These are phyloP conservation scores for Dianthus caryophyllus DNA, from an alignment of 148 eudicot genomes.

Conservation along the genomic window DNA sequence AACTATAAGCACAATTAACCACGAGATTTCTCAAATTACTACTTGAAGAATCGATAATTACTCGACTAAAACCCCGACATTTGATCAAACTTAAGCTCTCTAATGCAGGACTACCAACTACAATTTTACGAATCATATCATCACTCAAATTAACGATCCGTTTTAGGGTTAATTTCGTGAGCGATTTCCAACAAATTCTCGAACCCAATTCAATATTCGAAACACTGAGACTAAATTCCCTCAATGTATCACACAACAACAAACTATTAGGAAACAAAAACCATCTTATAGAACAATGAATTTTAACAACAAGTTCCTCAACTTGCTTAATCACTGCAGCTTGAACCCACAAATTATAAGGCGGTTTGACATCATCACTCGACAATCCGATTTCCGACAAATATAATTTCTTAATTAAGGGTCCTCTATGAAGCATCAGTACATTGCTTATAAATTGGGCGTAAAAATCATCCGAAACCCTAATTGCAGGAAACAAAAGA, in stretches of 20 bases:
- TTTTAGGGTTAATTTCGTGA: background rate
- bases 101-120: conserved; percentile 12
- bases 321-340: conserved; percentile 12
- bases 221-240: background rate
- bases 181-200: conserved; percentile 14
- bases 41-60: background rate
- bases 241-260: conserved; percentile 9
- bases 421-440: conserved; percentile 14
- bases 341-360: conserved; percentile 14
- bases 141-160: background rate
- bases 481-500: background rate
- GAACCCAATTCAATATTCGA: background rate
- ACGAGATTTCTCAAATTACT: conserved; percentile 8
- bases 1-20: background rate
- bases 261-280: conserved; percentile 4
- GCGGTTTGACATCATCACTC: background rate
- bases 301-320: conserved; percentile 7
- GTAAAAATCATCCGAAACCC: background rate
- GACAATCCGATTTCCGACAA: background rate
- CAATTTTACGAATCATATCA: conserved; percentile 8
- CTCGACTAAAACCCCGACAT: background rate
- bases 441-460: background rate
- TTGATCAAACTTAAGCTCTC: background rate
- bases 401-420: background rate
- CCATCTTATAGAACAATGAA: rapidly evolving